Evolutionary conservation across 306 rosid genomes (phyloP).

Genomic region (Dalbergia cultrata): DNA sequence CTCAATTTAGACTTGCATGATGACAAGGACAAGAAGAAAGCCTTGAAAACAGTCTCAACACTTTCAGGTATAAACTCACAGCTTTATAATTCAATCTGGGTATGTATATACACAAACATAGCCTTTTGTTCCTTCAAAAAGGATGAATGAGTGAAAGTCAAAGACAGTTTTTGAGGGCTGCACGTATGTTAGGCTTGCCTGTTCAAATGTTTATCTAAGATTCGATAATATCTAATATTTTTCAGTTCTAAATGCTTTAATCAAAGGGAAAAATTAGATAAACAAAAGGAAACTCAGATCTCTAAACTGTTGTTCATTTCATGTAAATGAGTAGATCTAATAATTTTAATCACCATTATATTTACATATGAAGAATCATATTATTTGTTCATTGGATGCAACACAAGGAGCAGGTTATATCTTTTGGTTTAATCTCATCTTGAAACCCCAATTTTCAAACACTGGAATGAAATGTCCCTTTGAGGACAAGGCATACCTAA

Average conservation of each 20-base stretch:
- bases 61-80: constrained; percentile 70
- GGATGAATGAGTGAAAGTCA: neutral
- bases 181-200: neutral
- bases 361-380: neutral
- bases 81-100: constrained; percentile 13
- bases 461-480: too few relatives aligned
- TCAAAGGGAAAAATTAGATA: neutral
- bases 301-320: neutral
- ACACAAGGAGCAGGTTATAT: neutral
- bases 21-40: constrained; percentile 90
- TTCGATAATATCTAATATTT: neutral
- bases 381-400: neutral
- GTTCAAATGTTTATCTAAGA: constrained; percentile 5
- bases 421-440: constrained; percentile 7
- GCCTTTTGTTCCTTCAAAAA: constrained; percentile 10
- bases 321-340: neutral
- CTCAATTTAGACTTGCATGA: constrained; percentile 81
- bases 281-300: neutral
- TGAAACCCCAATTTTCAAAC: neutral
- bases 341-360: neutral
- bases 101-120: neutral
- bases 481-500: neutral
- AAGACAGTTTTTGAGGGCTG: neutral
- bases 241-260: constrained; percentile 7
- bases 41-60: constrained; percentile 82